Evolutionary conservation across 129 eudicot genomes (phyloP).

Genomic region (Silybum marianum): DNA sequence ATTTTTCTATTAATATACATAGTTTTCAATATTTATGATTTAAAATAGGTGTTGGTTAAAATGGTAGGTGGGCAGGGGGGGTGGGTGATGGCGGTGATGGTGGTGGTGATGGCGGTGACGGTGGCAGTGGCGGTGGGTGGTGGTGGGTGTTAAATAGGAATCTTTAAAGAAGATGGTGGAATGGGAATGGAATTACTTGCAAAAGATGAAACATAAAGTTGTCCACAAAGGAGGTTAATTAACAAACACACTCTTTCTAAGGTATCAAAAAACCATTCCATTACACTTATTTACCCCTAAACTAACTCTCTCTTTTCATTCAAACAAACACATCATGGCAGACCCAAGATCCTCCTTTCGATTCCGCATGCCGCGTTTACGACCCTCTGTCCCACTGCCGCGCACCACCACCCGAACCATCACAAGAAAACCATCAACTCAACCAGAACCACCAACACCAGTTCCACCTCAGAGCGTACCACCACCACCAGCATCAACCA

Average conservation of each 20-base stretch:
- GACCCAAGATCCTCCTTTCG: constrained; percentile 58
- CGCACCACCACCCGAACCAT: constrained; percentile 24
- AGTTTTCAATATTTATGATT: neutral
- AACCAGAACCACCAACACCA: neutral
- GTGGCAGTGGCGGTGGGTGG: neutral
- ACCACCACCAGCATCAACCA: neutral
- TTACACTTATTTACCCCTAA: constrained; percentile 21
- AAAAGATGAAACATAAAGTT: constrained; percentile 30
- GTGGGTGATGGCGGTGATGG: neutral
- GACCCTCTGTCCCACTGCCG: constrained; percentile 40
- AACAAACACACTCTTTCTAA: constrained; percentile 26
- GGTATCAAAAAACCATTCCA: constrained; percentile 37
- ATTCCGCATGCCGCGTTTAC: constrained; percentile 55
- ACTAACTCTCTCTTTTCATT: neutral
- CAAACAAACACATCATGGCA: constrained; percentile 34
- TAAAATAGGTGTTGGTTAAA: neutral
- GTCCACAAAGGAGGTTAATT: constrained; percentile 29
- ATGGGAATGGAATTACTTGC: constrained; percentile 37
- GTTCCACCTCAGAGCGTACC: constrained; percentile 5
- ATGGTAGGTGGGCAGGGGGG: neutral
- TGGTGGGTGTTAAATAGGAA: neutral
- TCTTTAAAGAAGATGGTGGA: constrained; percentile 11
- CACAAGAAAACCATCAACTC: constrained; percentile 5
- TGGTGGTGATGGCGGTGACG: neutral
- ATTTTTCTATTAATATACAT: no score